Evolutionary conservation across 495 filamentous ascomycete genomes (phyloP).

Genomic region (Tetracladium marchalianum): DNA sequence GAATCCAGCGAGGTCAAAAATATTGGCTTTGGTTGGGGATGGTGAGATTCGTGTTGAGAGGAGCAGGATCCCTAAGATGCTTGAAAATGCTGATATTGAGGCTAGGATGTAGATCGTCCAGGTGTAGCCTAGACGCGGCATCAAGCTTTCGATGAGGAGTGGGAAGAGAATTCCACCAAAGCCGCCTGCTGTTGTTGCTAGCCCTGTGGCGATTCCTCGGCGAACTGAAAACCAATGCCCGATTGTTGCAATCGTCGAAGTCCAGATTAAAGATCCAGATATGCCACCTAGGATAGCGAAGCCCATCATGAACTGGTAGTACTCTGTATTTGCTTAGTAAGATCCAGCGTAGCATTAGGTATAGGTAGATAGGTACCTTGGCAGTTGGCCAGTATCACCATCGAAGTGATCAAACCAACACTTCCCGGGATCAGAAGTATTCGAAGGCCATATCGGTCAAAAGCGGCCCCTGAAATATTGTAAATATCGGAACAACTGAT

Average conservation of each 20-base stretch:
- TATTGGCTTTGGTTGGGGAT: constrained; percentile 27
- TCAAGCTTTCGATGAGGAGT: constrained; percentile 50
- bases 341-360: not conserved
- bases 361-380: constrained; percentile 1
- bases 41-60: constrained; percentile 37
- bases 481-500: constrained; percentile 5
- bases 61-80: constrained; percentile 41
- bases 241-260: constrained; percentile 65
- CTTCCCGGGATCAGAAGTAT: constrained; percentile 40
- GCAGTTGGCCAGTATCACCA: constrained; percentile 39
- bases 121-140: constrained; percentile 50
- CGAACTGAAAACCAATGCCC: constrained; percentile 69
- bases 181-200: constrained; percentile 70
- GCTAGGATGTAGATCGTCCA: constrained; percentile 66
- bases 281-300: constrained; percentile 70
- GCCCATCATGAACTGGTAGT: constrained; percentile 78
- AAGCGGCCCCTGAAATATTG: constrained; percentile 46
- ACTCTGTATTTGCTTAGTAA: constrained; percentile 29
- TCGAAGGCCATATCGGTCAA: constrained; percentile 49
- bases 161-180: constrained; percentile 69
- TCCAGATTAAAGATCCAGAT: constrained; percentile 74
- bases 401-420: constrained; percentile 33
- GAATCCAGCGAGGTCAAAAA: constrained; percentile 38
- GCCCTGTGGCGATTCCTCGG: constrained; percentile 72
- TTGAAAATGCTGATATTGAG: constrained; percentile 46